Evolutionary conservation across 768 basidiomycete genomes (phyloP), one percentile per base, ranked within the genome.

Genomic region (Phylloporus arenicola): DNA sequence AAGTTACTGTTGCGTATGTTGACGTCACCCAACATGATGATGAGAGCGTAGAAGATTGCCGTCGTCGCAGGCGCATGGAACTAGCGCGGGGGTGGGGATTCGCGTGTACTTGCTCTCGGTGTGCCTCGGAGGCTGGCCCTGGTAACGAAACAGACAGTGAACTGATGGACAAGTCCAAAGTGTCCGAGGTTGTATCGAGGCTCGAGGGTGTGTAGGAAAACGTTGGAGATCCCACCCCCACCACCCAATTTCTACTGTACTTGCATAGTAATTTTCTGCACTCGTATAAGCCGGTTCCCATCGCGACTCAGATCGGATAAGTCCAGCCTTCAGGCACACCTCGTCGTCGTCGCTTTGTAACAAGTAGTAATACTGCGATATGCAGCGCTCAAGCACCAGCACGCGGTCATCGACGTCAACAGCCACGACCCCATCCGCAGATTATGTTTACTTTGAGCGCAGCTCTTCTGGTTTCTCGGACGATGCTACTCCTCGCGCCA

Each of bases 401-500:
- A 69, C 63, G 44, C 58, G 61, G 42, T 48, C 64, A 39, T 64
- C 60, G 19, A 48, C 57, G 30, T 55, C 62, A 16, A 47, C 61
- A 27, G 29, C 56, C 16, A 43, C 56, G 13, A 62, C 62, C 30
- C 76, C 77, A 58, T 71, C 72, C 12, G 62, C 71, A 69, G 92
- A 94, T 66, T 90, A 89, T 73, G 92, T 96, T 43, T 91, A 89
- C 71, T 99, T 99, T 68, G 86, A 94, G 59, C 80, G 95, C 54
- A 85, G 79, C 39, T 79, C 85, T 2, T 67, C 74, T 44, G 80
- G 80, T 33, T 91, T 95, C 68, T 87, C 88, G 6, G 85, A 90
- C 47, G 82, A 87, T 53, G 84, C 89, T 14, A 68, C 85, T 55
- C 84, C 91, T 39, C 85, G 86, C 56, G 89, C 91, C 13, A 94